A percentile compares a stretch with the other conserved stretches of the same genome.
phyloP scores from a whole-genome alignment of 2,329 filamentous ascomycete species.

The Hymenoscyphus linearis region DNA sequence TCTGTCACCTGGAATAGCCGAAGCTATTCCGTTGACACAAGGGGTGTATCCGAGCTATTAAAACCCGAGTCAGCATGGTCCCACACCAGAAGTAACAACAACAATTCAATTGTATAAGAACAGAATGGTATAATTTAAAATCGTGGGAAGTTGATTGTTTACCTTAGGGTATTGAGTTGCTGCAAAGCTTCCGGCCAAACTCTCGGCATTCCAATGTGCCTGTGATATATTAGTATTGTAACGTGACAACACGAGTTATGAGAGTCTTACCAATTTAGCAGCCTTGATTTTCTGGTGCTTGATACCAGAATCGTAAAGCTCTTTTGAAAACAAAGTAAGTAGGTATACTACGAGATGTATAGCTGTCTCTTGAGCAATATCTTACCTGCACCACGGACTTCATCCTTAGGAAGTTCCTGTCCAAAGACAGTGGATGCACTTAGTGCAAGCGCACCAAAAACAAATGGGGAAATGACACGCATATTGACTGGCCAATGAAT shows the following conservation, averaged over 20 bases:
- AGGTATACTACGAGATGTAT: neutral
- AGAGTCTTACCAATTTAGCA: conserved; percentile 8
- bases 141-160: conserved; percentile 8
- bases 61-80: conserved; percentile 5
- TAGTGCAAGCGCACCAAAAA: conserved; percentile 1
- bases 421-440: neutral
- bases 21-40: conserved; percentile 10
- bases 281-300: conserved; percentile 7
- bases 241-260: neutral
- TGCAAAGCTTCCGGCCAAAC: conserved; percentile 32
- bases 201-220: conserved; percentile 29
- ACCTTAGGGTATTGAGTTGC: conserved; percentile 28
- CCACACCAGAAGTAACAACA: no score
- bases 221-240: conserved; percentile 2
- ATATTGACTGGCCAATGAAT: neutral
- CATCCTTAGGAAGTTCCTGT: conserved; percentile 10
- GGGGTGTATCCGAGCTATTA: conserved; percentile 11
- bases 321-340: neutral
- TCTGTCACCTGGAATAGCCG: conserved; percentile 11
- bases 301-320: conserved; percentile 8
- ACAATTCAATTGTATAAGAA: no score
- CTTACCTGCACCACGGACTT: conserved; percentile 6
- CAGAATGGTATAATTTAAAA: no score
- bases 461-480: conserved; percentile 4
- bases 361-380: neutral